Evolutionary conservation across 2,329 filamentous ascomycete species (phyloP), one percentile per base, ranked within the genome.

Genomic region (Dactylellina haptotyla): DNA sequence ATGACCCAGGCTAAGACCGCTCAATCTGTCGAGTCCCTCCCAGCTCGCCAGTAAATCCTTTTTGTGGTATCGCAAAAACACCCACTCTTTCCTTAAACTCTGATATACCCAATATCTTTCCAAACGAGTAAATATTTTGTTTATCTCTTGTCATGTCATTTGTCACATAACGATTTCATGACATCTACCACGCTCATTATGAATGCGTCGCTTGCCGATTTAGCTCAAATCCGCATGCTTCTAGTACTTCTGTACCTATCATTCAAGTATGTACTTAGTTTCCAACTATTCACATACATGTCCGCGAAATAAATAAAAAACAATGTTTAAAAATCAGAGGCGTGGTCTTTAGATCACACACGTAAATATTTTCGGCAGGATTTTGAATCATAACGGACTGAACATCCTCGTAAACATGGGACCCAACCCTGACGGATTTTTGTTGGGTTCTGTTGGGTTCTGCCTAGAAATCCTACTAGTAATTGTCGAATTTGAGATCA

Each of bases 21-120:
- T 45, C 61, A 61, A 12, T 73, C 69, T 16, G 61, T 73, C 39
- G 69, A 73, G n/a, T 73, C 69, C n/a, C 54, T 73, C 39, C 69
- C 65, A 18, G 48, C 61, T 54, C 69, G 61, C 9, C 61, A 73
- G 69, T 73, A 73, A 51, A 56, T 20, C 14, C 45, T 59, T 34
- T 14, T 12, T 1, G n/a, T 20, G n/a, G 4, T 32, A 8, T 20
- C 23, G 4, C 18, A 46, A 23, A 5, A 34, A 20, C 30, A 43
- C 25, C 34, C 8, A 41, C 45, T 50, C 26, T 14, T 34, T 71
- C 41, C 32, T 32, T 71, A 58, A 64, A 53, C 50, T 45, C 43
- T 56, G 54, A 69, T 69, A 69, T 62, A 69, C 64, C 64, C 64
- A 61, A 56, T 30, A 25, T 41, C 45, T 16, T 43, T 18, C 23